Conservation (phyloP, 441 rosid species). For the Croton setiger region DNA sequence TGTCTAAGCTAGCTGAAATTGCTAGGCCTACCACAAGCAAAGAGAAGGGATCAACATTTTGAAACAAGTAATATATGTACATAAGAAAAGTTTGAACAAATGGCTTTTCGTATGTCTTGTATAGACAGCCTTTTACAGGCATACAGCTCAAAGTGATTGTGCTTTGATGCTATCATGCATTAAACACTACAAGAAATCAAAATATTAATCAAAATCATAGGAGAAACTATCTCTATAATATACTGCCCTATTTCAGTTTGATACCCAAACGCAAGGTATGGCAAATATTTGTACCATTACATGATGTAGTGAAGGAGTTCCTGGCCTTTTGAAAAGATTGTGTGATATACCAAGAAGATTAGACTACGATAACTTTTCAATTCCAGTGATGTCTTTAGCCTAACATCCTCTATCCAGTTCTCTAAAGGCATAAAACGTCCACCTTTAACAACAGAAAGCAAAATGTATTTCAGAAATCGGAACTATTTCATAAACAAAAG, state of each 20-base stretch:
- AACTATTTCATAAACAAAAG: too few species aligned
- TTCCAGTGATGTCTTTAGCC: background rate
- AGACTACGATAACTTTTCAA: background rate
- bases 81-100: background rate
- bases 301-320: background rate
- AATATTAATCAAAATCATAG: background rate
- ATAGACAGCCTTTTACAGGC: background rate
- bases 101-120: background rate
- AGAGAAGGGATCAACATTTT: constrained; percentile 5
- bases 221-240: background rate
- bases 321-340: background rate
- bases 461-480: too few species aligned
- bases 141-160: background rate
- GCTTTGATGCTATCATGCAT: background rate
- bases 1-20: constrained; percentile 72
- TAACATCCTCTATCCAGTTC: background rate
- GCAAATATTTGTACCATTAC: background rate
- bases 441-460: background rate
- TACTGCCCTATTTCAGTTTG: background rate
- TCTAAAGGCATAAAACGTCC: background rate
- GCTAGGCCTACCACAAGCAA: constrained; percentile 46
- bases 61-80: background rate
- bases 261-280: background rate
- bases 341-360: background rate
- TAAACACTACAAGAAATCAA: background rate